Evolutionary conservation across 805 yeast genomes (phyloP).

Genomic region (Pichia pseudocactophila): DNA sequence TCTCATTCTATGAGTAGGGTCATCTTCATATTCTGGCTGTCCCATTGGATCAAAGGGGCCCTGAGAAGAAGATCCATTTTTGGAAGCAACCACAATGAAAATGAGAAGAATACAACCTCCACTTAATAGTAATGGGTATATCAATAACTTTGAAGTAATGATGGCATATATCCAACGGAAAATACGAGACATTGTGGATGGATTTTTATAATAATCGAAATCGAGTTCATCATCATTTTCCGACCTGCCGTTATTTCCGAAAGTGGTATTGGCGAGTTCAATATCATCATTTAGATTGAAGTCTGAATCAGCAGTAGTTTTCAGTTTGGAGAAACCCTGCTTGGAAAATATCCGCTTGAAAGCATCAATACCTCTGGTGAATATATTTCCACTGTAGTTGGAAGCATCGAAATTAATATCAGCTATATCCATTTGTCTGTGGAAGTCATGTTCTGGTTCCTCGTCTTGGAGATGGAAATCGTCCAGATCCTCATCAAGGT

Average conservation of each 20-base stretch:
- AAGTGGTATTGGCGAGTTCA: conserved; percentile 10
- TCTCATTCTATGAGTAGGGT: neutral
- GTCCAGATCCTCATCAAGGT: conserved; percentile 39
- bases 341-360: too few relatives aligned
- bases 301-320: too few relatives aligned
- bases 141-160: neutral
- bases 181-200: neutral
- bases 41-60: neutral
- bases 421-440: conserved; percentile 2
- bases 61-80: neutral
- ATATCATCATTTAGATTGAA: conserved; percentile 4
- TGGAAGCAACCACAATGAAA: conserved; percentile 58
- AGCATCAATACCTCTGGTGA: too few relatives aligned
- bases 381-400: neutral
- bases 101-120: conserved; percentile 48
- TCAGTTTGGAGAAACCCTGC: too few relatives aligned
- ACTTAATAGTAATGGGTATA: conserved; percentile 13
- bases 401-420: neutral
- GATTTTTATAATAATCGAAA: neutral
- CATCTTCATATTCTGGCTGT: neutral
- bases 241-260: conserved; percentile 3
- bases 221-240: conserved; percentile 5
- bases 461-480: conserved; percentile 19
- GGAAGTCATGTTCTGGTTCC: conserved; percentile 12
- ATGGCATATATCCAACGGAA: neutral